Base-by-base conservation (phyloP, 331 rosid genomes). In the Prunus yedoensis region DNA sequence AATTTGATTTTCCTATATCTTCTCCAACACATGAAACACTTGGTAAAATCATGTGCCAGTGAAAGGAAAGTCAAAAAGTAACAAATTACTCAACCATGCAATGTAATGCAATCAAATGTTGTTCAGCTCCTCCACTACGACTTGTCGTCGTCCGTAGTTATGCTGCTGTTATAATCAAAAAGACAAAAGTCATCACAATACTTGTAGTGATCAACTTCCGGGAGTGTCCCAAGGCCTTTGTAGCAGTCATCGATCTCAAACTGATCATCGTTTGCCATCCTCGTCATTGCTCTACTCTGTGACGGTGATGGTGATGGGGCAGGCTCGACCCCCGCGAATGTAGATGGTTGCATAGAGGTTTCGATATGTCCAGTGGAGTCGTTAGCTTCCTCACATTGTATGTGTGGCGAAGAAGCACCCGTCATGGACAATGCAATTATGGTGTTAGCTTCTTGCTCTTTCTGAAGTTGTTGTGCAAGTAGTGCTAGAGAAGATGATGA, bases 141-240 rank as follows among this genome's bases (percentile, higher is more conserved):
- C 38, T 5, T 25, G 38, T 59, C n/a, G 7, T 60, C 17, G 23
- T 63, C 46, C 15, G 10, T 3, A 1, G 38, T 5, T n/a, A 23
- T 16, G 18, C 6, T 50, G 17, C 15, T 8, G 49, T 64, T 51
- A 35, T 5, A 7, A 70, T 52, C 27, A n/a, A 70, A 52, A 20
- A 70, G 62, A 32, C 9, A 25, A 35, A 35, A 35, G 8, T 35
- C 38, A 20, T 62, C 47, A 70, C 8, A 52, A 6, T 54, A 69
- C 4, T 72, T 58, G 16, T 60, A 60, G 2, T 32, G 63, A 58
- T 74, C 46, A 0, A 79, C 78, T 66, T 85, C 89, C 2, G 84
- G 82, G 5, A 85, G 76, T 15, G 46, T 73, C 46, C 70, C 86
- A 23, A 85, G 84, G 43, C 80, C 84, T 13, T 77, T 62, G 50